Conservation (phyloP, 2,329 filamentous ascomycete species). For the Sclerotinia trifoliorum region DNA sequence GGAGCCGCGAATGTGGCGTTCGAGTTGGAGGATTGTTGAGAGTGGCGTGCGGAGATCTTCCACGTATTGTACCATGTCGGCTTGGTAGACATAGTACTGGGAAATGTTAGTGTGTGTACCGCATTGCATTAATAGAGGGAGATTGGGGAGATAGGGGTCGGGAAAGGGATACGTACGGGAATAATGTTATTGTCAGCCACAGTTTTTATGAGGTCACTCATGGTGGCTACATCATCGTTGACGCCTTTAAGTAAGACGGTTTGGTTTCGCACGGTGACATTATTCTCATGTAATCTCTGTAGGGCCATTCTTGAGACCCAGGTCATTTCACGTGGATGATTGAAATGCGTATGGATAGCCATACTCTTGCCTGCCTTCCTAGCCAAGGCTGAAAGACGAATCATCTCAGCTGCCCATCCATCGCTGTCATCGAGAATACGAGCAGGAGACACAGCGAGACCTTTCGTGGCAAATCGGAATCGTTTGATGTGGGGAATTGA, state of each 20-base stretch:
- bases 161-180: slow-evolving; percentile 47
- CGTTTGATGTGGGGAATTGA: slow-evolving; percentile 57
- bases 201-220: slow-evolving; percentile 52
- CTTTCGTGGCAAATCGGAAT: slow-evolving; percentile 62
- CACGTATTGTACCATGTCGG: slow-evolving; percentile 59
- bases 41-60: slow-evolving; percentile 64
- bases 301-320: slow-evolving; percentile 57
- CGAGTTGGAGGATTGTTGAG: slow-evolving; percentile 56
- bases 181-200: slow-evolving; percentile 57
- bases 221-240: slow-evolving; percentile 55
- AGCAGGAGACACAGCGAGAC: slow-evolving; percentile 57
- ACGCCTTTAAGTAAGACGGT: slow-evolving; percentile 57
- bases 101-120: slow-evolving; percentile 12
- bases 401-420: slow-evolving; percentile 53
- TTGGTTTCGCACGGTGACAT: slow-evolving; percentile 59
- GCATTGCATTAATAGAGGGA: not conserved
- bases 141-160: not conserved
- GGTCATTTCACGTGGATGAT: slow-evolving; percentile 60
- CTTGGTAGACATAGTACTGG: slow-evolving; percentile 67
- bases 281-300: slow-evolving; percentile 49
- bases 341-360: slow-evolving; percentile 65
- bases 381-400: slow-evolving; percentile 51
- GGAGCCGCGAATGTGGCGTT: slow-evolving; percentile 56
- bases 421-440: slow-evolving; percentile 54
- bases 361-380: slow-evolving; percentile 56